Evolutionary conservation across 148 eudicot species (phyloP).

Genomic region (Persicaria tinctoria): DNA sequence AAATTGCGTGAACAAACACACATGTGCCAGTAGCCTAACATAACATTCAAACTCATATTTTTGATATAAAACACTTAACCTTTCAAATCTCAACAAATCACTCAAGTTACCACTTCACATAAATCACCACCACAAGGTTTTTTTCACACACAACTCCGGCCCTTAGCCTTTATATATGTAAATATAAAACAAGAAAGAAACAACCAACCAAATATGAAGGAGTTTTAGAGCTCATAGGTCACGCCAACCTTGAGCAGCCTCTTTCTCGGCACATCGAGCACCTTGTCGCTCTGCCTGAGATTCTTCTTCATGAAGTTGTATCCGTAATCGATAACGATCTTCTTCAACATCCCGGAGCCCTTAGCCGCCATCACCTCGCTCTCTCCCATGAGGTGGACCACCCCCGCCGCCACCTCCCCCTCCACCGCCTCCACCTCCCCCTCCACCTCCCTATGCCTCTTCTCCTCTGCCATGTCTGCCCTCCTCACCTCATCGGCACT

Average conservation of each 20-base stretch:
- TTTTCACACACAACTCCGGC: no score
- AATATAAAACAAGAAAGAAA: no score
- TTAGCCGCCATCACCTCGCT: conserved; percentile 24
- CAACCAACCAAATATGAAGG: no score
- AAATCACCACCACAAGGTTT: no score
- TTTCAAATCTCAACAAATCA: no score
- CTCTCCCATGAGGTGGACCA: conserved; percentile 36
- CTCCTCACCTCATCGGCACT: neutral
- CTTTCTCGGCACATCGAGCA: conserved; percentile 23
- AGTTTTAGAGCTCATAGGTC: conserved; percentile 33
- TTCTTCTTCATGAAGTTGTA: conserved; percentile 25
- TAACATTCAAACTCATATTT: no score
- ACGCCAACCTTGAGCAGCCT: conserved; percentile 31
- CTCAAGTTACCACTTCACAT: no score
- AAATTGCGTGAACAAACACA: no score
- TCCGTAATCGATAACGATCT: conserved; percentile 20
- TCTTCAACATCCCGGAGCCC: conserved; percentile 20
- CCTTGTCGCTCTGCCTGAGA: conserved; percentile 19
- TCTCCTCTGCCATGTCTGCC: neutral
- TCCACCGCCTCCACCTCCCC: conserved; percentile 22
- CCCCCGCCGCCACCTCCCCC: conserved; percentile 18
- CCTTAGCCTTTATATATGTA: no score
- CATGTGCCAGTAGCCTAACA: no score
- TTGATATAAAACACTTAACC: no score
- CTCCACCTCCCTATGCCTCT: conserved; percentile 4